phyloP scores from a whole-genome alignment of 192 early-diverging fungal species.

The Linnemannia elongata region DNA sequence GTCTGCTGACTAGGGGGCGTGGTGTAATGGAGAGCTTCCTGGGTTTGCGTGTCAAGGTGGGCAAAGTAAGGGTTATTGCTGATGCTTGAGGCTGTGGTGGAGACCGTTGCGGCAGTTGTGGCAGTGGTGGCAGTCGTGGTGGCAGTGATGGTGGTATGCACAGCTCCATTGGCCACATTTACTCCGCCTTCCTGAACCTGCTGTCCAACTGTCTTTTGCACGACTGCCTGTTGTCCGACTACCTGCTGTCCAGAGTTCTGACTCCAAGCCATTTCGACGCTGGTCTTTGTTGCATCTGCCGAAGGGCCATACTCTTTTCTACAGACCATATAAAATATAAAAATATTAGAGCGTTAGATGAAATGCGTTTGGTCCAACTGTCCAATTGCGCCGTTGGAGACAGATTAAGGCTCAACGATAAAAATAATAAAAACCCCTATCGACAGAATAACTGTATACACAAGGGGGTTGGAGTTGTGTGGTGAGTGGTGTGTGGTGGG shows the following conservation, averaged over 20 bases:
- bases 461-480: background rate
- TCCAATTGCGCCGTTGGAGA: background rate
- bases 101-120: background rate
- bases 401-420: background rate
- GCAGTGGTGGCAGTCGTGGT: background rate
- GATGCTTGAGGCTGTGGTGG: background rate
- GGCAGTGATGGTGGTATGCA: background rate
- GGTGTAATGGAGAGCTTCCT: background rate
- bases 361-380: background rate
- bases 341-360: background rate
- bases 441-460: background rate
- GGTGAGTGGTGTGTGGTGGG: no score
- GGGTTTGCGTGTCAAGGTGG: background rate
- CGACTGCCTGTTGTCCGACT: background rate
- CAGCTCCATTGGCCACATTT: background rate
- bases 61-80: slow-evolving; percentile 22
- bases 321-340: background rate
- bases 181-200: background rate
- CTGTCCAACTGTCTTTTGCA: background rate
- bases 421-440: background rate
- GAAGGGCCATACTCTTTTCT: slow-evolving; percentile 13
- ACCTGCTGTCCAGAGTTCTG: slow-evolving; percentile 2
- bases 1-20: slow-evolving; percentile 18
- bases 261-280: slow-evolving; percentile 18
- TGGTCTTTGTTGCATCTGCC: slow-evolving; percentile 3